These are phyloP conservation scores for Penicillium sp. DNA, from an alignment of 2,329 filamentous ascomycete genomes.

Conservation along the genomic window DNA sequence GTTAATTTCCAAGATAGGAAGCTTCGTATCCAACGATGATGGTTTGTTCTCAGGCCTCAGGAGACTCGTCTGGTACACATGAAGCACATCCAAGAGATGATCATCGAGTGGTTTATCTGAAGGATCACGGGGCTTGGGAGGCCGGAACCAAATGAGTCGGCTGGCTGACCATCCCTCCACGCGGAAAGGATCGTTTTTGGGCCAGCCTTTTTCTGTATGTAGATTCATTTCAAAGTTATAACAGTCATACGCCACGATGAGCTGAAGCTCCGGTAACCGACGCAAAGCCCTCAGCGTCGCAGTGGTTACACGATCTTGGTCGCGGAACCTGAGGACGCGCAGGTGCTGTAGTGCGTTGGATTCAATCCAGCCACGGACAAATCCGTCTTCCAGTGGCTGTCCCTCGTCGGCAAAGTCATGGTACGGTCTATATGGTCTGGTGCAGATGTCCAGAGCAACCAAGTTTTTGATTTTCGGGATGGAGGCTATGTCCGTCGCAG, in stretches of 20 bases:
- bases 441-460: conserved; percentile 38
- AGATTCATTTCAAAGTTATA: conserved; percentile 21
- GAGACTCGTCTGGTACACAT: conserved; percentile 8
- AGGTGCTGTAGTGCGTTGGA: conserved; percentile 38
- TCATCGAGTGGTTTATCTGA: too few species aligned
- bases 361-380: conserved; percentile 44
- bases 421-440: conserved; percentile 17
- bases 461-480: conserved; percentile 41
- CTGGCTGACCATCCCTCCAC: conserved; percentile 8
- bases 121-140: too few species aligned
- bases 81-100: background rate
- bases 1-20: conserved; percentile 8
- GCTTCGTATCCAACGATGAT: background rate
- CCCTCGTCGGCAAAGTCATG: conserved; percentile 12
- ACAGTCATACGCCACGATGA: conserved; percentile 36
- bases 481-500: conserved; percentile 37
- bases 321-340: conserved; percentile 35
- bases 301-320: conserved; percentile 32
- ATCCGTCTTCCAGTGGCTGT: conserved; percentile 36
- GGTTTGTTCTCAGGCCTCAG: background rate
- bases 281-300: conserved; percentile 35
- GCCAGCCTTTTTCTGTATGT: background rate
- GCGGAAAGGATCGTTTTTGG: background rate
- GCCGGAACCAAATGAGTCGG: conserved; percentile 9
- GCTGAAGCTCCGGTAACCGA: conserved; percentile 35